A percentile compares a stretch with the other conserved stretches of the same genome.
phyloP scores from a whole-genome alignment of 805 yeast species.

The Candida peoriensis region DNA sequence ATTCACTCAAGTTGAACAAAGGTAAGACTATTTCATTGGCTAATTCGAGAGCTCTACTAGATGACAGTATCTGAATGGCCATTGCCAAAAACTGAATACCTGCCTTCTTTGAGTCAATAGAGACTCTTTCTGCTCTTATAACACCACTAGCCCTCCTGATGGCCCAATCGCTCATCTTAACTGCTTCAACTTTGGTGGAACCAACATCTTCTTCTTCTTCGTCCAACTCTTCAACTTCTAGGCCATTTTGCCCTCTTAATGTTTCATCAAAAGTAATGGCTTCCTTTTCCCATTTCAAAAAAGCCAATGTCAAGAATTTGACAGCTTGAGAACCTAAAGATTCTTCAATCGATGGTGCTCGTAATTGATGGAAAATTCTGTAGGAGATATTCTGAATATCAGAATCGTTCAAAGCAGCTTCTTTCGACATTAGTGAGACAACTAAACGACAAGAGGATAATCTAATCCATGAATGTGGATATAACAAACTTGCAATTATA shows the following conservation, averaged over 20 bases:
- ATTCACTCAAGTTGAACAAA: slow-evolving; percentile 43
- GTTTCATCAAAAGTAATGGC: slow-evolving; percentile 29
- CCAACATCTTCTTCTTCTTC: slow-evolving; percentile 22
- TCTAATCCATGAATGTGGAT: slow-evolving; percentile 92
- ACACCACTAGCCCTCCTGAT: slow-evolving; percentile 56
- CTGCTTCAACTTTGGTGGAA: slow-evolving; percentile 14
- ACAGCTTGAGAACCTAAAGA: slow-evolving; percentile 59
- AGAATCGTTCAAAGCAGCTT: slow-evolving; percentile 31
- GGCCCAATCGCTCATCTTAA: slow-evolving; percentile 52
- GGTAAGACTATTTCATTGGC: slow-evolving; percentile 52
- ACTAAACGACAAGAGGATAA: slow-evolving; percentile 56
- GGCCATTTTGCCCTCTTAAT: slow-evolving; percentile 22
- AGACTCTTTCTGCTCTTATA: slow-evolving; percentile 59
- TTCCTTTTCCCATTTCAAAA: slow-evolving; percentile 52
- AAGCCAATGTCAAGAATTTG: slow-evolving; percentile 58
- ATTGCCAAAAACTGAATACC: slow-evolving; percentile 70
- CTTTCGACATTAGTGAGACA: slow-evolving; percentile 44
- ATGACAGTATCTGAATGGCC: slow-evolving; percentile 44
- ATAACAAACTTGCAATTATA: slow-evolving; percentile 54
- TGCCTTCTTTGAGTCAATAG: slow-evolving; percentile 57
- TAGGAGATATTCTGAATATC: slow-evolving; percentile 66
- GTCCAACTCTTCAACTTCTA: slow-evolving; percentile 21
- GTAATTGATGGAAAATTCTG: slow-evolving; percentile 69
- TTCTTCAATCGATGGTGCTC: slow-evolving; percentile 70
- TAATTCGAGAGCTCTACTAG: slow-evolving; percentile 34